A percentile compares a stretch with the other conserved stretches of the same genome.
Evolutionary conservation across 1,139 yeast species (phyloP).

Genomic region (Chernovozyma aurita): DNA sequence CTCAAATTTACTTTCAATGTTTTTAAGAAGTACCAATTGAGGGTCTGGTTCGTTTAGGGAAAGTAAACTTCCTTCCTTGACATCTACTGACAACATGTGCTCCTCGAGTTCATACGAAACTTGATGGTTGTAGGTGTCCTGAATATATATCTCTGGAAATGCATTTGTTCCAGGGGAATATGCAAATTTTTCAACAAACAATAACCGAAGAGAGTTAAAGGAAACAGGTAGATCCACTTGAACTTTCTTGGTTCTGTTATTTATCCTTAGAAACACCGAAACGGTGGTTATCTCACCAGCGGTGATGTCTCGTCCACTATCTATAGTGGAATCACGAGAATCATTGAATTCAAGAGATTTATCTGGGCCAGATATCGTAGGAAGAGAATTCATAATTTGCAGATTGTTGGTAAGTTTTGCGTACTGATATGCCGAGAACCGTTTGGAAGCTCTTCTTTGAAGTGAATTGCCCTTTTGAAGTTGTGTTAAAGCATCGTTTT

Average conservation of each 20-base stretch:
- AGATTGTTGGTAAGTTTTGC: conserved; percentile 65
- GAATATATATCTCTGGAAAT: conserved; percentile 80
- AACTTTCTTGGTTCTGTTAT: conserved; percentile 61
- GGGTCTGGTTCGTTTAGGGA: conserved; percentile 43
- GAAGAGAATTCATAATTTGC: conserved; percentile 14
- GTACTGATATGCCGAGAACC: conserved; percentile 91
- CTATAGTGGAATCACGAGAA: neutral
- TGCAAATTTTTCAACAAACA: conserved; percentile 85
- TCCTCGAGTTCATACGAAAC: conserved; percentile 83
- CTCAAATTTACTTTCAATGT: conserved; percentile 26
- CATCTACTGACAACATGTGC: conserved; percentile 45
- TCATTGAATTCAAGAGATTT: neutral
- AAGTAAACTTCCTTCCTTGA: conserved; percentile 57
- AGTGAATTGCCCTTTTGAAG: conserved; percentile 77
- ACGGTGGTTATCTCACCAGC: neutral
- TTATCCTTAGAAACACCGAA: conserved; percentile 51
- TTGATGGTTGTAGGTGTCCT: conserved; percentile 49
- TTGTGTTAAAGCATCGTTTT: conserved; percentile 59
- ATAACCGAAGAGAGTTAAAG: conserved; percentile 60
- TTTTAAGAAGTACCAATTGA: conserved; percentile 16
- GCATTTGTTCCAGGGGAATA: conserved; percentile 67
- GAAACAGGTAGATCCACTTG: conserved; percentile 47
- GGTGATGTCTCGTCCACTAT: neutral
- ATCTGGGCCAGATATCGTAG: neutral
- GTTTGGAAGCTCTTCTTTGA: conserved; percentile 85